Percentiles rank a stretch among this genome's conserved stretches.
Evolutionary conservation across 768 basidiomycete genomes (phyloP).

Genomic region (Gloeostereum incarnatum): DNA sequence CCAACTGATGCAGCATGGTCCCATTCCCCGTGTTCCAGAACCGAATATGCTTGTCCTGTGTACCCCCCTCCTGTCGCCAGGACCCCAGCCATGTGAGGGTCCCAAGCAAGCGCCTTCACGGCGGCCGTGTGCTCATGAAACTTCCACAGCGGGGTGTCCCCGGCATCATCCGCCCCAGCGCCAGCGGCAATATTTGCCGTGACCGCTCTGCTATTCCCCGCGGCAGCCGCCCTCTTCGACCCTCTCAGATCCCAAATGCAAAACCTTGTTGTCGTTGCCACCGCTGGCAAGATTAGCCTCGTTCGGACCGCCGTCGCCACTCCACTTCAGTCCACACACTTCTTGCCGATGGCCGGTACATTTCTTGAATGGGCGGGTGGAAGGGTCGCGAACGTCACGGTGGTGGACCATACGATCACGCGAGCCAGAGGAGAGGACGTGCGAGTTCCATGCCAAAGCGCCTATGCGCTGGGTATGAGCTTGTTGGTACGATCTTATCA

Average conservation of each 20-base stretch:
- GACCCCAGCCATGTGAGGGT: slow-evolving; percentile 86
- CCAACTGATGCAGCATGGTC: slow-evolving; percentile 74
- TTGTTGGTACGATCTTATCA: slow-evolving; percentile 72
- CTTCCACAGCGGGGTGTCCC: slow-evolving; percentile 75
- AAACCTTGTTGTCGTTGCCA: slow-evolving; percentile 98
- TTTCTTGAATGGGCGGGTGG: slow-evolving; percentile 54
- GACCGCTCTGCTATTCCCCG: slow-evolving; percentile 17
- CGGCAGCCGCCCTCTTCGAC: slow-evolving; percentile 32
- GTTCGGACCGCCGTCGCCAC: slow-evolving; percentile 32
- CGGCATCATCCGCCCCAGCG: slow-evolving; percentile 19
- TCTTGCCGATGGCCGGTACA: slow-evolving; percentile 82
- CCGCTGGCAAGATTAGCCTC: slow-evolving; percentile 76
- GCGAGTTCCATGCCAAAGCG: slow-evolving; percentile 88
- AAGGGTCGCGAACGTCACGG: slow-evolving; percentile 78
- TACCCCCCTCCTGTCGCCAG: slow-evolving; percentile 94
- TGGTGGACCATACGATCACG: slow-evolving; percentile 88
- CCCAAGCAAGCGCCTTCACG: slow-evolving; percentile 98
- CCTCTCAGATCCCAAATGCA: slow-evolving; percentile 93
- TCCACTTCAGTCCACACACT: slow-evolving; percentile 95
- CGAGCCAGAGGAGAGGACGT: slow-evolving; percentile 83
- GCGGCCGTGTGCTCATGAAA: slow-evolving; percentile 97
- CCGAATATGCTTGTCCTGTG: slow-evolving; percentile 96
- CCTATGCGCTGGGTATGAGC: slow-evolving; percentile 90
- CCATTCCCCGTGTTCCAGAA: slow-evolving; percentile 96
- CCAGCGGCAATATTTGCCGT: slow-evolving; percentile 12